Evolutionary conservation across 495 filamentous ascomycete species (phyloP).

Genomic region (Pyrenula massariospora): DNA sequence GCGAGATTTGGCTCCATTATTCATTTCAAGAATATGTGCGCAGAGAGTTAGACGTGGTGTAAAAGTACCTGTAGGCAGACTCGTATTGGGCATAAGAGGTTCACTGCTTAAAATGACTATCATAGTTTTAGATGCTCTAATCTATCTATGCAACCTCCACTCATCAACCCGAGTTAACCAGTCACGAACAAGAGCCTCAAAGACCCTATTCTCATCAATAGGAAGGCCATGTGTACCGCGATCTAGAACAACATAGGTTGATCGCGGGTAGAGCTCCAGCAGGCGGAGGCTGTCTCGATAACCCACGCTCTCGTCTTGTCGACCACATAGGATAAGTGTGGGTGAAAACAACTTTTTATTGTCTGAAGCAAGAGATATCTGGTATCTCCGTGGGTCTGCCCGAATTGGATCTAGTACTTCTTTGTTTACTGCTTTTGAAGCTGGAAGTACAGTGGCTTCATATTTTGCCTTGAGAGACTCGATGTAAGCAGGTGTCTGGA

Average conservation of each 20-base stretch:
- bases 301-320: conserved; percentile 17
- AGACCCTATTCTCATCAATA: conserved; percentile 18
- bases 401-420: conserved; percentile 18
- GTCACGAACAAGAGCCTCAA: conserved; percentile 20
- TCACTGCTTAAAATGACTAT: background rate
- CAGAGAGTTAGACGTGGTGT: background rate
- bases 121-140: conserved; percentile 3
- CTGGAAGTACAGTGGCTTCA: conserved; percentile 9
- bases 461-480: conserved; percentile 16
- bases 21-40: no score
- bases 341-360: conserved; percentile 18
- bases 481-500: conserved; percentile 19
- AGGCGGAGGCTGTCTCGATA: conserved; percentile 21
- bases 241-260: conserved; percentile 19
- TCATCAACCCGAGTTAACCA: conserved; percentile 15
- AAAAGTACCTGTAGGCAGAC: background rate
- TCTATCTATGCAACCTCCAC: conserved; percentile 14
- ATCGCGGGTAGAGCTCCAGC: conserved; percentile 20
- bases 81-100: background rate
- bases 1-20: no score
- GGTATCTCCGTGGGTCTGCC: conserved; percentile 16
- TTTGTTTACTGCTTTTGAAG: conserved; percentile 11
- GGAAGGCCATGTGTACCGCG: conserved; percentile 20
- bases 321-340: conserved; percentile 17
- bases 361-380: conserved; percentile 11